These are phyloP conservation scores for Agaricus subrufescens DNA, from an alignment of 768 basidiomycete species.

Conservation along the genomic window DNA sequence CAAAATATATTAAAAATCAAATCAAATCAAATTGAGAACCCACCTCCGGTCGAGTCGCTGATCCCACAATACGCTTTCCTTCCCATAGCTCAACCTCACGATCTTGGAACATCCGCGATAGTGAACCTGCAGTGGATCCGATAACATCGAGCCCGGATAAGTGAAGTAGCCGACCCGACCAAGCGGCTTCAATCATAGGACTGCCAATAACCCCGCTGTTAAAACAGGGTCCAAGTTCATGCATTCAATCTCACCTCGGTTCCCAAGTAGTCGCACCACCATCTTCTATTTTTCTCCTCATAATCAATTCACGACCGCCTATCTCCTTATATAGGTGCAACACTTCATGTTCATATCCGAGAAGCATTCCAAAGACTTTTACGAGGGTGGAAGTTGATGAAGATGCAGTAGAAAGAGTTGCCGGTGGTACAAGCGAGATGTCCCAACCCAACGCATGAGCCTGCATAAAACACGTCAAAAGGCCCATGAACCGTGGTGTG, in stretches of 20 bases:
- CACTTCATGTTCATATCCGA: conserved; percentile 58
- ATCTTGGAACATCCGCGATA: conserved; percentile 57
- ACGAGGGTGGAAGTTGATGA: conserved; percentile 56
- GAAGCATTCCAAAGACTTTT: conserved; percentile 45
- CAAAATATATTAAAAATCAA: background rate
- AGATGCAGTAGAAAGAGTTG: conserved; percentile 54
- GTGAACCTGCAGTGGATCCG: conserved; percentile 58
- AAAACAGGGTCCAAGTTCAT: background rate
- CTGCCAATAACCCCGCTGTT: conserved; percentile 20
- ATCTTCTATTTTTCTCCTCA: conserved; percentile 54
- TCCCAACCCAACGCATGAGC: conserved; percentile 65
- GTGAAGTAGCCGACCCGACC: conserved; percentile 53
- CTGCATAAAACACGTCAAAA: conserved; percentile 56
- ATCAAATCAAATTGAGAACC: background rate
- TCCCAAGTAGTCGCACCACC: conserved; percentile 58
- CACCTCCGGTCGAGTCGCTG: conserved; percentile 43
- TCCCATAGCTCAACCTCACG: conserved; percentile 65
- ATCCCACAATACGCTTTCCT: conserved; percentile 50
- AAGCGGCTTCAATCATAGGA: conserved; percentile 53
- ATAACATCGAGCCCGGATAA: conserved; percentile 61
- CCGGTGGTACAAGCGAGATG: conserved; percentile 57
- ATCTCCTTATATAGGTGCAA: conserved; percentile 67
- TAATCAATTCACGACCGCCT: conserved; percentile 59
- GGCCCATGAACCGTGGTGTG: conserved; percentile 47
- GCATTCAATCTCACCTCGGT: conserved; percentile 41